Percentiles rank a stretch among this genome's conserved stretches.
These are phyloP conservation scores for Diaporthe eres DNA, from an alignment of 2,329 filamentous ascomycete species.

Conservation along the genomic window DNA sequence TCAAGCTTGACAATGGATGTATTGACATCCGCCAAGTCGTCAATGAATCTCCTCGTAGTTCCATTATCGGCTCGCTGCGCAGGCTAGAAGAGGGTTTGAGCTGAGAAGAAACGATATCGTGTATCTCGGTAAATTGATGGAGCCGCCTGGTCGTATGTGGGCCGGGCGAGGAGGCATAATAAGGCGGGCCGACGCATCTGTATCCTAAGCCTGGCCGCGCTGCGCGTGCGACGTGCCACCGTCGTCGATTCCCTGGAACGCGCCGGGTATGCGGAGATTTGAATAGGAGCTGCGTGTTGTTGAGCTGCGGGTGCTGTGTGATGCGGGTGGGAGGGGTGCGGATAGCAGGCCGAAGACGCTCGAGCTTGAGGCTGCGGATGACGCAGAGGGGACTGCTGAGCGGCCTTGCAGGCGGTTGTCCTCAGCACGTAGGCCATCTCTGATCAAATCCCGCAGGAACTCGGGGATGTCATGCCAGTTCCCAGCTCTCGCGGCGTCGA, in stretches of 20 bases:
- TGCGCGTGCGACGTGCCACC: constrained; percentile 34
- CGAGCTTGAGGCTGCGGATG: constrained; percentile 39
- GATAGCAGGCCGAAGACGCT: constrained; percentile 35
- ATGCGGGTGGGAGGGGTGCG: constrained; percentile 20
- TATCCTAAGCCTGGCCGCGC: constrained; percentile 37
- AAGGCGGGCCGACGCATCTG: neutral
- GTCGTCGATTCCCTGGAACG: constrained; percentile 34
- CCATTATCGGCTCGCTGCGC: neutral
- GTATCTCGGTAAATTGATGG: neutral
- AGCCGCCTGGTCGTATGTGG: neutral
- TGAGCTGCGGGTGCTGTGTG: constrained; percentile 22
- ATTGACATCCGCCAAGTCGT: neutral
- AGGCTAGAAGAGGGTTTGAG: neutral
- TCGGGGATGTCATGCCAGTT: constrained; percentile 72
- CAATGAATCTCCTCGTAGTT: neutral
- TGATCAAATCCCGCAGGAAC: constrained; percentile 66
- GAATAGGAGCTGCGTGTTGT: constrained; percentile 38
- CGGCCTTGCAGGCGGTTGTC: constrained; percentile 41
- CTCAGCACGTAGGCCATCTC: constrained; percentile 61
- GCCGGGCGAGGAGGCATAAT: constrained; percentile 24
- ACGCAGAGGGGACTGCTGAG: constrained; percentile 39
- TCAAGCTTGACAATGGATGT: neutral
- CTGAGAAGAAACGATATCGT: neutral
- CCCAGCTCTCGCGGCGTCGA: constrained; percentile 68
- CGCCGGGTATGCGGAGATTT: constrained; percentile 34